Base-by-base conservation (phyloP, 768 basidiomycete genomes). In the Xerocomellus amylosporus region DNA sequence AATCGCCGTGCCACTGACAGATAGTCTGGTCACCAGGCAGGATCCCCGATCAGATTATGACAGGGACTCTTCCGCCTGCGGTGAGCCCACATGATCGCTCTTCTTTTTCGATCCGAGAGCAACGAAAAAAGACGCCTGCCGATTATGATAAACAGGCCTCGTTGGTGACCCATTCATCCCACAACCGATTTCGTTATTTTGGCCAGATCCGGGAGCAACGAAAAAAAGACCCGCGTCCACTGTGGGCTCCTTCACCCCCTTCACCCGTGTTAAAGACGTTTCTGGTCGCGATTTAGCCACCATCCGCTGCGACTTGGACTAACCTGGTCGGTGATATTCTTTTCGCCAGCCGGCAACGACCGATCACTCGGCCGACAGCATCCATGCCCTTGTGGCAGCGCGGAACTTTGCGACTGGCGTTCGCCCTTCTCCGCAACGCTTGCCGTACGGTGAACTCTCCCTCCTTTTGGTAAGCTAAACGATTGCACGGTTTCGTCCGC, bases 381-480 rank as follows among this genome's bases (percentile, higher is more conserved):
- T 22, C 10, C 26, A 3, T 30, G 38, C 17, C 55, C 17, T 51
- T 39, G 34, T 61, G 50, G 43, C 49, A n/a, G n/a, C 40, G 3
- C 42, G 57, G 51, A 53, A 53, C 42, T n/a, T 52, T 37, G 49
- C 54, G 34, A 33, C 20, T 34, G 34, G 31, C 19, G 17, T 33
- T 33, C 20, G 48, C 28, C 24, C 22, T 26, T 14, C 3, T 19
- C n/a, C 38, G n/a, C n/a, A 19, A 39, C n/a, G 38, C 38, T 46
- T 44, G 20, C 13, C 14, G 15, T 26, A 37, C 14, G 24, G 51
- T 26, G 26, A 12, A 20, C 1, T 1, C 36, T 37, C 5, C 33
- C 43, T 17, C n/a, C 51, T 24, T 19, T 42, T 34, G 37, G 17
- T 10, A 28, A 38, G 19, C 26, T n/a, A 31, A 36, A 12, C 5